Percentiles rank a stretch among this genome's conserved stretches.
Evolutionary conservation across 768 basidiomycete genomes (phyloP).

Genomic region (Russula earlei): DNA sequence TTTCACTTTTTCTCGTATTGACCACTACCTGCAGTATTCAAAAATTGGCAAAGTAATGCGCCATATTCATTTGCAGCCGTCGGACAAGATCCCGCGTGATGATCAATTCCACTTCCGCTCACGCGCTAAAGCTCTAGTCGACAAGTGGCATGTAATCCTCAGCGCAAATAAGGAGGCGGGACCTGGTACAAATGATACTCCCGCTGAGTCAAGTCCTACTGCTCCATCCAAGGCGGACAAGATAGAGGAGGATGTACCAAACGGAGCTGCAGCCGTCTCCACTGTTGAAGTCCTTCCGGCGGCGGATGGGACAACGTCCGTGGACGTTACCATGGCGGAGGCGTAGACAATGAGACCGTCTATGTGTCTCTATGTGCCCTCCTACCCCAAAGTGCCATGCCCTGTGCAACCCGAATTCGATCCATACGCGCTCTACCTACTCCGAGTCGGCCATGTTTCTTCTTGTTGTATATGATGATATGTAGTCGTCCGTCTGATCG

Average conservation of each 20-base stretch:
- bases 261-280: background rate
- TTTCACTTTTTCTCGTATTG: background rate
- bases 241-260: constrained; percentile 5
- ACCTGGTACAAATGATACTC: constrained; percentile 8
- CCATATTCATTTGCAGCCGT: constrained; percentile 55
- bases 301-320: constrained; percentile 15
- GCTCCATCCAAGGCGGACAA: constrained; percentile 10
- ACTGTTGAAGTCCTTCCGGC: background rate
- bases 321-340: constrained; percentile 15
- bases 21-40: constrained; percentile 41
- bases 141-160: constrained; percentile 55
- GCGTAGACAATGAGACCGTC: background rate
- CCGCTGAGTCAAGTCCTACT: constrained; percentile 12
- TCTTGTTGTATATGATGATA: constrained; percentile 19
- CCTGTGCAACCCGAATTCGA: constrained; percentile 3
- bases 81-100: constrained; percentile 49
- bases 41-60: constrained; percentile 87
- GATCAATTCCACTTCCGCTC: constrained; percentile 64
- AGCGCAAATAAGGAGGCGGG: constrained; percentile 26
- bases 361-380: background rate
- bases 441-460: constrained; percentile 1
- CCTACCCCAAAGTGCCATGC: background rate
- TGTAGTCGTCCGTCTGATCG: constrained; percentile 3
- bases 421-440: constrained; percentile 4
- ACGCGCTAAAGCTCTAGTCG: constrained; percentile 58